These are phyloP conservation scores for Bolboschoenus planiculmis DNA, from an alignment of 176 grass and related monocot species.

Conservation along the genomic window DNA sequence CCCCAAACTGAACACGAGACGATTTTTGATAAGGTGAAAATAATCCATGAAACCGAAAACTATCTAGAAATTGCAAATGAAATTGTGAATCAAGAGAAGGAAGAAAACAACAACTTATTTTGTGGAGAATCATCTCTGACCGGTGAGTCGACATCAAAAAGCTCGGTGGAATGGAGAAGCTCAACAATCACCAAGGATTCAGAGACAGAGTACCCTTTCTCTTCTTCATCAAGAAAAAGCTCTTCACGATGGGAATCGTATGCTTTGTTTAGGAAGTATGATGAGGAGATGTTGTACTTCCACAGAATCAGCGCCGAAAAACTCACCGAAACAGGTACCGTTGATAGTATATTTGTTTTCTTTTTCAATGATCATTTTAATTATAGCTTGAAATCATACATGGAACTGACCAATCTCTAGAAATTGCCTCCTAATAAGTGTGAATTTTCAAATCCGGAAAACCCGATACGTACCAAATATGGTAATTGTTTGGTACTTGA, in stretches of 20 bases:
- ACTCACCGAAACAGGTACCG: slow-evolving; percentile 78
- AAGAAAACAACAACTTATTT: slow-evolving; percentile 31
- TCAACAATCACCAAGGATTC: slow-evolving; percentile 72
- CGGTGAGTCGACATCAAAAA: slow-evolving; percentile 96
- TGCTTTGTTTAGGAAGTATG: slow-evolving; percentile 77
- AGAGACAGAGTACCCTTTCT: slow-evolving; percentile 80
- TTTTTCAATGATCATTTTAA: not conserved
- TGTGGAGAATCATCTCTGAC: slow-evolving; percentile 44
- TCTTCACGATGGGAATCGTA: slow-evolving; percentile 89
- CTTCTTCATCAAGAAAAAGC: slow-evolving; percentile 83
- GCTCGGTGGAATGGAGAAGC: slow-evolving; percentile 89
- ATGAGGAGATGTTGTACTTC: slow-evolving; percentile 95
- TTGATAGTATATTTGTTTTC: not conserved
- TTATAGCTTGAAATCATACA: not conserved
- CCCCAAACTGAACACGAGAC: not conserved
- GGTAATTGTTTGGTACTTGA: not conserved
- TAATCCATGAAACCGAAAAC: slow-evolving; percentile 22
- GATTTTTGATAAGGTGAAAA: not conserved
- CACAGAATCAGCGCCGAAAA: slow-evolving; percentile 74
- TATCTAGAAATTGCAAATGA: slow-evolving; percentile 14
- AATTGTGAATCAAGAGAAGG: slow-evolving; percentile 12
- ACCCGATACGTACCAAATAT: not conserved
- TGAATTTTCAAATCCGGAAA: not conserved
- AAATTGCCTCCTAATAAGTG: not conserved
- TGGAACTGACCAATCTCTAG: too few species aligned